These are phyloP conservation scores for Neurospora sp. DNA, from an alignment of 2,329 filamentous ascomycete genomes.

Conservation along the genomic window DNA sequence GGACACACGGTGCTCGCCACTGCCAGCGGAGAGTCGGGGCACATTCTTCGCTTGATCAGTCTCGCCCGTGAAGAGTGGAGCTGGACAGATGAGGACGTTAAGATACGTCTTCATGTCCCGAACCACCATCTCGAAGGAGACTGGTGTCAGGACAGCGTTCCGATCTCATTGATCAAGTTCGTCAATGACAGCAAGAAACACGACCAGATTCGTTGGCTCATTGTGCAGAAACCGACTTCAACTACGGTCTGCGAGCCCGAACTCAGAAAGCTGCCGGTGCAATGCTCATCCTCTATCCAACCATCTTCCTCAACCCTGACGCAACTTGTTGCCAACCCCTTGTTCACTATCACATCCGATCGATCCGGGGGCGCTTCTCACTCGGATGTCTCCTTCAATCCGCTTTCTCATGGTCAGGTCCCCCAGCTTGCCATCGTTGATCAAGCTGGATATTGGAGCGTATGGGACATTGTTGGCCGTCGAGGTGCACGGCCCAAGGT, in stretches of 20 bases:
- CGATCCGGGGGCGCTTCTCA: conserved; percentile 47
- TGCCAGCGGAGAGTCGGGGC: conserved; percentile 46
- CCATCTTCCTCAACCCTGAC: conserved; percentile 5
- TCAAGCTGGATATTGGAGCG: conserved; percentile 53
- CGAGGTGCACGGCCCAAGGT: conserved; percentile 25
- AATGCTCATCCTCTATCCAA: not conserved
- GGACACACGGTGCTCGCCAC: conserved; percentile 33
- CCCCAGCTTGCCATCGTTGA: conserved; percentile 60
- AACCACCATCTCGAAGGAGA: conserved; percentile 34
- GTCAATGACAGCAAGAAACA: conserved; percentile 28
- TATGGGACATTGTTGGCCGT: conserved; percentile 49
- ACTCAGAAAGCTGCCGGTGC: conserved; percentile 28
- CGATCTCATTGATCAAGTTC: conserved; percentile 43
- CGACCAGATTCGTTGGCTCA: conserved; percentile 37
- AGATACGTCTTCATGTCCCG: conserved; percentile 36
- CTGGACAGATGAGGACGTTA: conserved; percentile 40
- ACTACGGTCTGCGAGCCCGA: conserved; percentile 44
- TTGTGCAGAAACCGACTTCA: conserved; percentile 42
- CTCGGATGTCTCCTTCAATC: conserved; percentile 56
- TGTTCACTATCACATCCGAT: conserved; percentile 41
- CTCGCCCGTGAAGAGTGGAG: conserved; percentile 41
- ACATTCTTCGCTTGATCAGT: conserved; percentile 45
- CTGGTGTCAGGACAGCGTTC: conserved; percentile 44
- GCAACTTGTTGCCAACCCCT: conserved; percentile 42
- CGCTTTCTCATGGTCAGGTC: conserved; percentile 35